phyloP scores from a whole-genome alignment of 495 filamentous ascomycete genomes.

The Clohesyomyces aquaticus region DNA sequence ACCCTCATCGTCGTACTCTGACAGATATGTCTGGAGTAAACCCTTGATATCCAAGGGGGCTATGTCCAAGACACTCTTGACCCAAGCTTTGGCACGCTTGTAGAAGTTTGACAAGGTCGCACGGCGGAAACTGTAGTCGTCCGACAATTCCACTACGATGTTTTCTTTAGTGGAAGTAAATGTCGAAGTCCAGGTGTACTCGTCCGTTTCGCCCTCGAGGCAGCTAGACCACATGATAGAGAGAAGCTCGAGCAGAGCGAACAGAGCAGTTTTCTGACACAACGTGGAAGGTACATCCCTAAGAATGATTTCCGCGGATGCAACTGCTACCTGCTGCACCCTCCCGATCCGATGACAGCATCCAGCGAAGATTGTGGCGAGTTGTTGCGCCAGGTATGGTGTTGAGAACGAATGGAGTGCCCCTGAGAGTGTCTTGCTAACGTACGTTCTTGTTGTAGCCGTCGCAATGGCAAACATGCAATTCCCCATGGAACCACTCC shows the following conservation, averaged over 20 bases:
- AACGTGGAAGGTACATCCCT: slow-evolving; percentile 82
- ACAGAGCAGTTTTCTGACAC: slow-evolving; percentile 85
- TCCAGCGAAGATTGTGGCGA: slow-evolving; percentile 78
- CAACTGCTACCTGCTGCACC: slow-evolving; percentile 81
- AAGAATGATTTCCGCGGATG: slow-evolving; percentile 83
- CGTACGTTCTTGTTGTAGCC: slow-evolving; percentile 71
- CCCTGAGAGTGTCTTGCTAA: slow-evolving; percentile 71
- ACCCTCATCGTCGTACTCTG: slow-evolving; percentile 86
- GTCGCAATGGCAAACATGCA: slow-evolving; percentile 85
- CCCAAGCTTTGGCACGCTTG: slow-evolving; percentile 76
- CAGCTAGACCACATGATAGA: slow-evolving; percentile 95
- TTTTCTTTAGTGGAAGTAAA: slow-evolving; percentile 74
- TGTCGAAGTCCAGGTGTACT: slow-evolving; percentile 82
- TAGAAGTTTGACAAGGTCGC: slow-evolving; percentile 78
- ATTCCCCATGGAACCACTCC: slow-evolving; percentile 73
- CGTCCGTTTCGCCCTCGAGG: slow-evolving; percentile 88
- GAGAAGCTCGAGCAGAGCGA: slow-evolving; percentile 86
- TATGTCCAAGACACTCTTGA: slow-evolving; percentile 74
- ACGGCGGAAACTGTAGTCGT: slow-evolving; percentile 79
- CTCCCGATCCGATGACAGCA: slow-evolving; percentile 91
- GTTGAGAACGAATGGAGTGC: slow-evolving; percentile 74
- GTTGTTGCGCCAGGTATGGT: slow-evolving; percentile 81
- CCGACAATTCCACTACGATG: slow-evolving; percentile 85
- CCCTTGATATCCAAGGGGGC: slow-evolving; percentile 96
- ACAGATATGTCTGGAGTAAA: slow-evolving; percentile 86